Evolutionary conservation across 2,329 filamentous ascomycete species (phyloP), one percentile per base, ranked within the genome.

Genomic region (Whalleya microplaca): DNA sequence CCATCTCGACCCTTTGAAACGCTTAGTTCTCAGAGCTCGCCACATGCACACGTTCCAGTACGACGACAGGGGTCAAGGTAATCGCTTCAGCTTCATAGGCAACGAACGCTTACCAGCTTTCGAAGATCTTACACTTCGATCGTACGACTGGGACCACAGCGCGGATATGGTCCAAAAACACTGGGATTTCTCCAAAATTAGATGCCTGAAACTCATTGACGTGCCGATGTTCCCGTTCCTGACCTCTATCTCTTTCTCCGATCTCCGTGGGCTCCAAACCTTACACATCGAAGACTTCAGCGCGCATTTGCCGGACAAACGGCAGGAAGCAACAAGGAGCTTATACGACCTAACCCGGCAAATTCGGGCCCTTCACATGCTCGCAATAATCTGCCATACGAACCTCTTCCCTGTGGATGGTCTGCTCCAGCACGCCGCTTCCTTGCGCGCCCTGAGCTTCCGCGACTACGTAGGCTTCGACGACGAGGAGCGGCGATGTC

Each of bases 91-190:
- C 2, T 81, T 82, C 29, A 41, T 51, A 0, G 58, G 57, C 0
- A 67, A 64, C 18, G 78, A 82, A 52, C 70, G 75, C 10, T 65
- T 82, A 21, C 79, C 80, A 1, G 66, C 78, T 0, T 64, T 82
- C 4, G 64, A 62, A 19, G 72, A 77, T 7, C 67, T 82, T 2
- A 67, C 64, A 1, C 66, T 83, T 40, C 73, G 73, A 47, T 80
- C 76, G 1, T 82, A 83, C 59, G 76, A 81, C 67, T 82, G 80
- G 80, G 68, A 73, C 9, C 80, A 82, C 58, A 67, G 66, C 1
- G 46, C 62, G 0, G 66, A 72, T 2, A 73, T 74, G 3, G 77
- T 79, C 4, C 61, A 54, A 1, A 61, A 56, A 18, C 77, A 81
- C 54, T 82, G 79, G 79, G 73, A 80, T 62, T 75, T 82, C 57